Base-by-base conservation (phyloP, 2,329 filamentous ascomycete genomes). In the Paramyrothecium sp. region DNA sequence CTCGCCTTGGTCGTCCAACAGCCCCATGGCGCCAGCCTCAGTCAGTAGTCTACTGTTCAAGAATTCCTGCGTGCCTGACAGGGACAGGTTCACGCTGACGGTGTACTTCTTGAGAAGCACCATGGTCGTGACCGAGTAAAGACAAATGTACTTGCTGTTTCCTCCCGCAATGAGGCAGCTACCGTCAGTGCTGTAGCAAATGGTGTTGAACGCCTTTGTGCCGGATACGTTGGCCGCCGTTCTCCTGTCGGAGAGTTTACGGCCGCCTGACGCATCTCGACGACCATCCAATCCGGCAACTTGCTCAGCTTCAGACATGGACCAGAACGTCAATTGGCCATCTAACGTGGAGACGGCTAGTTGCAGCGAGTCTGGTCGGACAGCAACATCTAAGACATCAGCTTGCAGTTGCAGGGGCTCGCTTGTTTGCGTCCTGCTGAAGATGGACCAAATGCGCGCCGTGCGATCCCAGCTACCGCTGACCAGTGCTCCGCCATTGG, bases 391-490 rank as follows among this genome's bases (percentile, higher is more conserved):
- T 7, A 98, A 80, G 7, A 99, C 89, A 71, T 99, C 95, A 1
- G 95, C 89, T 75, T 97, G 91, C 52, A 98, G 82, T 71, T 97
- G 92, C 19, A 99, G 78, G 3, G 94, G 92, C 73, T 99, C 95
- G 66, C 92, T 97, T 1, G 93, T 97, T 70, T 99, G 96, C 33
- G 92, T 96, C 55, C 96, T 84, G 61, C 87, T 89, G 73, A 99
- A 99, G 55, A 99, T 92, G 60, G 89, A 96, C 95, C 95, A 99
- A 60, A 99, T 88, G 54, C 96, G 87, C 19, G 97, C 94, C 5
- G 95, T 98, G 60, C 89, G 89, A 72, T 99, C 95, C 96, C 95
- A 99, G 67, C 92, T 97, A 55, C 95, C 96, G 69, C 92, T 97
- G 51, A 96, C 87, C 16, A 99, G 80, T 33, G 89, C 85, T 58